Base-by-base conservation (phyloP, 306 rosid species). In the Vachellia collinsii region DNA sequence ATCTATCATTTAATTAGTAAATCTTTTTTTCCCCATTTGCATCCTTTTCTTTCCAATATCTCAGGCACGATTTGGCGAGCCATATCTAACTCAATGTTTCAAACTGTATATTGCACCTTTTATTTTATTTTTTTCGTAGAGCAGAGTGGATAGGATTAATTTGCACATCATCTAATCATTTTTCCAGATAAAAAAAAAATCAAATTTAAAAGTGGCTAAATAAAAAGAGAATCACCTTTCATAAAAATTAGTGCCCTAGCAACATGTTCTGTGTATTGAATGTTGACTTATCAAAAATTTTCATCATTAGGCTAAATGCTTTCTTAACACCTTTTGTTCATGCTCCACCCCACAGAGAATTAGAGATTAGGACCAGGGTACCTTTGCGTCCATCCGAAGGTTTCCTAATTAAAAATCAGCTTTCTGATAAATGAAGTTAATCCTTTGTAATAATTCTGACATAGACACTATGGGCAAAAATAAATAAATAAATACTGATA, bases 371-470 rank as follows among this genome's bases (percentile, higher is more conserved):
- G 39, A 29, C 11, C 22, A 13, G 23, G 70, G 23, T 13, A 25
- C 71, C 70, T 58, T 83, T 83, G 68, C 84, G 72, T 79, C 56
- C 47, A 6, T 41, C 58, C 22, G 20, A 84, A 75, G 70, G 71
- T 62, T 43, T 20, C 23, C 13, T 41, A 47, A 75, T 50, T 59
- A 41, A 58, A 73, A 72, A 20, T 0, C 5, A 6, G 1, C 8
- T 20, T 59, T 59, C 66, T 22, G 34, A 29, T 8, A 12, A 25
- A 25, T 54, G 50, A 79, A 70, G 81, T 59, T 20, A 50, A 78
- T 83, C 73, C 80, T 29, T 2, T 29, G 34, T 29, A 29, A 0
- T 29, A 29, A 29, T 2, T 0, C 34, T 29, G 2, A 29, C 1
- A 2, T 29, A 29, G 34, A 29, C 6, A 23, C n/a, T n/a, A n/a